These are phyloP conservation scores for Lachnum nothofagi DNA, from an alignment of 2,329 filamentous ascomycete species.

Conservation along the genomic window DNA sequence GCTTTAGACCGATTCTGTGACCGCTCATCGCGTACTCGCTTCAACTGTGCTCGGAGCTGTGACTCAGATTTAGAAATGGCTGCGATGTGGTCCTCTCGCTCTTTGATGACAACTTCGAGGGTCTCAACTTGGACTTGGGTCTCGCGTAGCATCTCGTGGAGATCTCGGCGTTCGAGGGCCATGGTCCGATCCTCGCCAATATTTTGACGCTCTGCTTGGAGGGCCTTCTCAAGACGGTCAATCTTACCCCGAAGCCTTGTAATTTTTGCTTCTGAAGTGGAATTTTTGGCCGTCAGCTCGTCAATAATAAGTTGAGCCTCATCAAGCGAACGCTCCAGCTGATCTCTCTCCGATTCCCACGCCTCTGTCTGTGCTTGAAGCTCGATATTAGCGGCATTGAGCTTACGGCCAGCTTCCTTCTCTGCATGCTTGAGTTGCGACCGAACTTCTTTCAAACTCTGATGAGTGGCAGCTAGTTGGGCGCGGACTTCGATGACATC, in stretches of 20 bases:
- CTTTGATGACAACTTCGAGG: constrained; percentile 66
- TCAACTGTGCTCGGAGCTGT: constrained; percentile 61
- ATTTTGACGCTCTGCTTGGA: constrained; percentile 52
- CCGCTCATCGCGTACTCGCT: constrained; percentile 63
- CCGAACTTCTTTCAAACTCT: constrained; percentile 52
- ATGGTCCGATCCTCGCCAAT: constrained; percentile 53
- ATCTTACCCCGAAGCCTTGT: constrained; percentile 47
- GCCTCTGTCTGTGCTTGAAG: constrained; percentile 43
- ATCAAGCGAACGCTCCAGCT: constrained; percentile 39
- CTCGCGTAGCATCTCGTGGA: constrained; percentile 57
- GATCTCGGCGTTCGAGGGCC: constrained; percentile 52
- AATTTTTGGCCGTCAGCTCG: constrained; percentile 30
- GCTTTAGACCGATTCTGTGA: constrained; percentile 35
- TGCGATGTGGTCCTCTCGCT: constrained; percentile 63
- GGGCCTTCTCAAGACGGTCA: constrained; percentile 39
- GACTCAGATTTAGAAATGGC: constrained; percentile 51
- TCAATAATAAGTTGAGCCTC: constrained; percentile 44
- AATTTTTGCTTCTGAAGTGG: constrained; percentile 43
- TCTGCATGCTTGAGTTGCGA: constrained; percentile 46
- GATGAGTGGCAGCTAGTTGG: constrained; percentile 56
- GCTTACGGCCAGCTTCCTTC: constrained; percentile 34
- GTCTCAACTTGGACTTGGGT: constrained; percentile 61
- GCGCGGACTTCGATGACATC: constrained; percentile 56
- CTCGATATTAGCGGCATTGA: constrained; percentile 46
- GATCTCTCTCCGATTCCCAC: constrained; percentile 32